Evolutionary conservation across 441 rosid species (phyloP).

Genomic region (Aquilaria agallochum): DNA sequence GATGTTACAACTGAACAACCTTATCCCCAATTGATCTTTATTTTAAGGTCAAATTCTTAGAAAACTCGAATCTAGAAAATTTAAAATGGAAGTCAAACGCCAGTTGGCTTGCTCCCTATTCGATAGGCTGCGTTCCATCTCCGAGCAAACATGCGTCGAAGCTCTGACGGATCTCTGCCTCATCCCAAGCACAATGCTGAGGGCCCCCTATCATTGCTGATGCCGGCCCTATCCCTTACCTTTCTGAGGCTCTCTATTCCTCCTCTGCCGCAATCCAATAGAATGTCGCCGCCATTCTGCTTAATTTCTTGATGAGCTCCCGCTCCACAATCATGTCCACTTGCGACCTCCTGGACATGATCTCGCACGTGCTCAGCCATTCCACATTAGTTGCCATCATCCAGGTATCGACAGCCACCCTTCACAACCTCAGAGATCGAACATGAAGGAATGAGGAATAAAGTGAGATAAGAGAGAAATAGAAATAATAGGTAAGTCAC

Average conservation of each 20-base stretch:
- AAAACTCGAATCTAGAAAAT: not conserved
- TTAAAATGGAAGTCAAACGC: conserved; percentile 61
- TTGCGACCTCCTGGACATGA: conserved; percentile 75
- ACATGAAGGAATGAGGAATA: no score
- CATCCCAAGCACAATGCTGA: conserved; percentile 71
- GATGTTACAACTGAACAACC: not conserved
- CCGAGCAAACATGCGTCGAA: conserved; percentile 61
- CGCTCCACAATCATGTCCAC: conserved; percentile 74
- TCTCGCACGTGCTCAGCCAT: conserved; percentile 70
- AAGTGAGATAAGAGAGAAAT: no score
- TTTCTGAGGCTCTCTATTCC: conserved; percentile 81
- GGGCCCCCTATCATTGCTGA: conserved; percentile 60
- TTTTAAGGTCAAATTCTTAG: no score
- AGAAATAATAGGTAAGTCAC: no score
- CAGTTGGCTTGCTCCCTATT: conserved; percentile 58
- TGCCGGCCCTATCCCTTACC: conserved; percentile 76
- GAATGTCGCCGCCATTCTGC: conserved; percentile 81
- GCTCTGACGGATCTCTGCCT: conserved; percentile 76
- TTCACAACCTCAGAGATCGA: conserved; percentile 39
- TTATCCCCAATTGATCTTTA: not conserved
- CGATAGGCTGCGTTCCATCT: conserved; percentile 67
- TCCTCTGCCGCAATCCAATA: conserved; percentile 61
- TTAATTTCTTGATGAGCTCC: conserved; percentile 70
- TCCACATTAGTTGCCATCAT: conserved; percentile 61
- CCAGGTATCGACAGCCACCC: conserved; percentile 74